Percentiles rank a stretch among this genome's conserved stretches.
phyloP scores from a whole-genome alignment of 129 eudicot species.

The Pseudognaphalium luteoalbum region DNA sequence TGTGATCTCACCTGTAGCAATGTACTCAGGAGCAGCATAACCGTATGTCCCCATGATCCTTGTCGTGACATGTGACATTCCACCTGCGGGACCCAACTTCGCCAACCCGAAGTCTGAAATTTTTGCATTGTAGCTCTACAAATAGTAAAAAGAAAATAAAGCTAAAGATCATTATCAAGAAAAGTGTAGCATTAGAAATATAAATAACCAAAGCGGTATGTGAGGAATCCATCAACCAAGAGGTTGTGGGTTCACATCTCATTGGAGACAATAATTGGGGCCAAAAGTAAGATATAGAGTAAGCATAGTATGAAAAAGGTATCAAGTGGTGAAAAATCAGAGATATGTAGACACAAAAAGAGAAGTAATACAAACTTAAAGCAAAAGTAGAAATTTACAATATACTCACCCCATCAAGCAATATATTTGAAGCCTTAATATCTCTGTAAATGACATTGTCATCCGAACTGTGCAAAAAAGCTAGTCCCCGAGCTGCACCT shows the following conservation, averaged over 20 bases:
- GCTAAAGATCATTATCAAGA: not conserved
- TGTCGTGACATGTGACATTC: slow-evolving; percentile 75
- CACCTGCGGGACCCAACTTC: slow-evolving; percentile 75
- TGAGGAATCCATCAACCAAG: not conserved
- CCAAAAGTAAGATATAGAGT: not conserved
- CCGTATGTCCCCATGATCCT: slow-evolving; percentile 85
- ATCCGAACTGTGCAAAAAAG: slow-evolving; percentile 75
- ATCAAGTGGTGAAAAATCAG: not conserved
- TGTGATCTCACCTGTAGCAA: slow-evolving; percentile 71
- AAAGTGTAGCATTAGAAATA: too few relatives aligned
- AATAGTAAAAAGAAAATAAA: not conserved
- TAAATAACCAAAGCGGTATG: not conserved
- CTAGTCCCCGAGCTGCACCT: slow-evolving; percentile 86
- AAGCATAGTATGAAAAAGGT: not conserved
- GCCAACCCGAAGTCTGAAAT: slow-evolving; percentile 87
- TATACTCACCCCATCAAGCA: slow-evolving; percentile 78
- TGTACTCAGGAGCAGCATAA: slow-evolving; percentile 91
- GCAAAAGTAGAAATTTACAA: not conserved
- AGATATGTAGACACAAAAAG: not conserved
- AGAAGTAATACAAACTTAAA: not conserved
- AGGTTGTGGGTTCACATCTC: not conserved
- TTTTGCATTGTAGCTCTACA: slow-evolving; percentile 75
- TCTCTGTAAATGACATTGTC: slow-evolving; percentile 74
- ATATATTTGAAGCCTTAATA: slow-evolving; percentile 82
- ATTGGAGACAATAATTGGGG: not conserved